Base-by-base conservation (phyloP, 305 asterid species). In the Solanum chacoense region DNA sequence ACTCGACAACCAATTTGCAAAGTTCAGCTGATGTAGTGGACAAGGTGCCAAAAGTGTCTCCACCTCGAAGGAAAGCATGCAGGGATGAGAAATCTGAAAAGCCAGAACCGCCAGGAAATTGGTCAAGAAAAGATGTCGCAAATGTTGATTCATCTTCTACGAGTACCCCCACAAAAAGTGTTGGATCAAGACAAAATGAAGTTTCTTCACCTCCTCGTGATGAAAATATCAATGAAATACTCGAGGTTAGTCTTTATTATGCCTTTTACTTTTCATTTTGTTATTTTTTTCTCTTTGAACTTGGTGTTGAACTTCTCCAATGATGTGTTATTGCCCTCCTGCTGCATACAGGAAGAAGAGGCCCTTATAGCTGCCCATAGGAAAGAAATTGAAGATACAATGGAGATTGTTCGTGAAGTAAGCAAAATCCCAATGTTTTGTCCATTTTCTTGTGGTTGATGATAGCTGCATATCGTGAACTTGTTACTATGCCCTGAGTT, bases 351-450 rank as follows among this genome's bases (percentile, higher is more conserved):
- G 99, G 99, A 97, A 90, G 99, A 97, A 94, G 99, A 97, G 91
- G 97, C 94, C 89, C 98, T 97, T 31, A 98, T 96, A 88, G 93
- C 91, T 94, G 97, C 99, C 86, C 99, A 97, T 90, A 90, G 99
- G 92, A 95, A 91, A 90, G 98, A 94, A 92, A 98, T 97, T 42
- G 99, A 96, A 91, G 98, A 97, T 90, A 96, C 98, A 1, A 97
- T 97, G 98, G 98, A 95, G 89, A 93, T 97, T 80, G 99, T 97
- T 80, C 90, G 98, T 89, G 99, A 96, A 98, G 99, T 97, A 34
- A 29, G 93, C 89, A 63, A 63, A 83, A 20, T 29, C 31, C 24
- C 85, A 37, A 78, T 78, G 16, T 32, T 32, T 36, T 36, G 36
- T 65, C 24, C 77, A 85, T 38, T 36, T 12, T 36, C 59, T 85